Evolutionary conservation across 345 rosid genomes (phyloP).

Genomic region (Mangifera indica): DNA sequence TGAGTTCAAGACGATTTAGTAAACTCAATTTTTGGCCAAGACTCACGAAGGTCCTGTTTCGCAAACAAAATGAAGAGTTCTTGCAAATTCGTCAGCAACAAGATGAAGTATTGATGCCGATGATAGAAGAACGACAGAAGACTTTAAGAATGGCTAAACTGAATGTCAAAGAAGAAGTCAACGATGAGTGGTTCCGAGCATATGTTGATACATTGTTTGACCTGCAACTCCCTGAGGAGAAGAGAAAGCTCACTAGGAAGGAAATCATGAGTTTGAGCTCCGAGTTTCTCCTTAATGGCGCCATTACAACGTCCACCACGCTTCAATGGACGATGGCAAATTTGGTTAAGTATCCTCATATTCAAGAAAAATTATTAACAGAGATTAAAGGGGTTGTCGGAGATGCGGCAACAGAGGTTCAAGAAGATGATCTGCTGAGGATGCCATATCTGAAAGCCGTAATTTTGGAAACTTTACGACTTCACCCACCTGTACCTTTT

Average conservation of each 20-base stretch:
- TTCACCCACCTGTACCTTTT: conserved; percentile 14
- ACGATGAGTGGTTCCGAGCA: background rate
- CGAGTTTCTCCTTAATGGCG: conserved; percentile 12
- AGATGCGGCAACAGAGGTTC: too few species aligned
- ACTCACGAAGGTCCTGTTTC: background rate
- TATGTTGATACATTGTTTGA: conserved; percentile 35
- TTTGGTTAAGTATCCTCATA: background rate
- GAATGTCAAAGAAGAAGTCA: background rate
- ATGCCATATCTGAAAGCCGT: too few species aligned
- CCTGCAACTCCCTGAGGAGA: conserved; percentile 27
- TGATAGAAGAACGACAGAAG: background rate
- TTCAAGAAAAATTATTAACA: too few species aligned
- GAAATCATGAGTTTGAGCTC: background rate
- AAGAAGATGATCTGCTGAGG: too few species aligned
- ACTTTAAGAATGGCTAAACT: background rate
- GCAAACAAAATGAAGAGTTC: background rate
- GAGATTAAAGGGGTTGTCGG: too few species aligned
- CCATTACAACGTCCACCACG: conserved; percentile 15
- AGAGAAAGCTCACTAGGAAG: background rate
- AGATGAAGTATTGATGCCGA: background rate
- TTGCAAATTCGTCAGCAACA: background rate
- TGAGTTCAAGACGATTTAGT: background rate
- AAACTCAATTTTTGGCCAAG: conserved; percentile 15
- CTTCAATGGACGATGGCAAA: conserved; percentile 13
- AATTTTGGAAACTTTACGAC: conserved; percentile 8